Conservation (phyloP, 2,329 filamentous ascomycete species). For the Curvularia verruculosa region DNA sequence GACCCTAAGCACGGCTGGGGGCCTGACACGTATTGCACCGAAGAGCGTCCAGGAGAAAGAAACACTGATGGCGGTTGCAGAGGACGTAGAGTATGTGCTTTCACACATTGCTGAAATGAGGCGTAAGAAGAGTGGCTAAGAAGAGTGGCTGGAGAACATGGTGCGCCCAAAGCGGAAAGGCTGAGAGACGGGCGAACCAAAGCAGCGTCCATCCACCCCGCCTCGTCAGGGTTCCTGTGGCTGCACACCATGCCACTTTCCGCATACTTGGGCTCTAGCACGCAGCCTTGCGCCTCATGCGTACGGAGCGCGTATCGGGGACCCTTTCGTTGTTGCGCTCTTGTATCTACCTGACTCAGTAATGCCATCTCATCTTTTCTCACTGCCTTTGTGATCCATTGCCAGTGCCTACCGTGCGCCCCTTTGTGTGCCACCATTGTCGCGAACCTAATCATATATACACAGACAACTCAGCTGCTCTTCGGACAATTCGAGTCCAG, state of each 20-base stretch:
- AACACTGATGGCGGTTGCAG: constrained; percentile 22
- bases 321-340: constrained; percentile 15
- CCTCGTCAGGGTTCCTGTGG: constrained; percentile 20
- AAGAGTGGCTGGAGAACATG: neutral
- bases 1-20: constrained; percentile 73
- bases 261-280: constrained; percentile 24
- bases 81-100: constrained; percentile 30
- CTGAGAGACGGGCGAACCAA: constrained; percentile 7
- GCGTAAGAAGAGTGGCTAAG: neutral
- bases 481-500: constrained; percentile 5
- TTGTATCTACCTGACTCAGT: constrained; percentile 10
- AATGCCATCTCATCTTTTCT: constrained; percentile 8
- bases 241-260: constrained; percentile 27
- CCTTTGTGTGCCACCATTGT: constrained; percentile 9
- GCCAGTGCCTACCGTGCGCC: constrained; percentile 19
- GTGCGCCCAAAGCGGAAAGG: constrained; percentile 3
- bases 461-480: constrained; percentile 18
- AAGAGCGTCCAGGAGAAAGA: constrained; percentile 36
- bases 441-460: constrained; percentile 25
- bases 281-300: constrained; percentile 35
- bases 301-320: constrained; percentile 18
- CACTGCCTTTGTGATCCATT: constrained; percentile 13
- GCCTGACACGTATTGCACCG: constrained; percentile 61
- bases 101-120: constrained; percentile 20
- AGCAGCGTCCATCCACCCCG: neutral